phyloP scores from a whole-genome alignment of 345 rosid genomes.

The Balakata baccata region DNA sequence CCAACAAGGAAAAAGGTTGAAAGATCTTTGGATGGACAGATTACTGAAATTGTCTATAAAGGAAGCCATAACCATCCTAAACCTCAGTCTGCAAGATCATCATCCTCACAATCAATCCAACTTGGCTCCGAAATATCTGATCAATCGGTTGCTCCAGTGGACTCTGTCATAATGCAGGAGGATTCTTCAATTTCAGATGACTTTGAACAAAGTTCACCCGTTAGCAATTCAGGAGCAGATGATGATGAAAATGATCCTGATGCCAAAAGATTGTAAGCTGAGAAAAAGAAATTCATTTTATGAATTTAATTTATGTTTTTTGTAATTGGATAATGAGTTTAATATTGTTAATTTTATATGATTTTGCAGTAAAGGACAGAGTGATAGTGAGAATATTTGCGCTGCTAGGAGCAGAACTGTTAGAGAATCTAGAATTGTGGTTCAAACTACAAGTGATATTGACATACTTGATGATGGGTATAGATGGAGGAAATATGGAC shows the following conservation, averaged over 20 bases:
- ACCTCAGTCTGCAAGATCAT: slow-evolving; percentile 25
- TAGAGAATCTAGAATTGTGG: slow-evolving; percentile 34
- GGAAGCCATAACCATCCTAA: slow-evolving; percentile 34
- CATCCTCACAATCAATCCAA: slow-evolving; percentile 14
- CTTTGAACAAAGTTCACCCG: slow-evolving; percentile 20
- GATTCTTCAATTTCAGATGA: slow-evolving; percentile 32
- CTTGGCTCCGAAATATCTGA: slow-evolving; percentile 13
- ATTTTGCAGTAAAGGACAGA: slow-evolving; percentile 23
- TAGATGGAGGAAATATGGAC: slow-evolving; percentile 37
- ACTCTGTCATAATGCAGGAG: slow-evolving; percentile 20
- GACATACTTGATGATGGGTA: slow-evolving; percentile 38
- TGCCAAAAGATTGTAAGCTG: slow-evolving; percentile 26
- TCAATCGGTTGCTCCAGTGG: slow-evolving; percentile 14
- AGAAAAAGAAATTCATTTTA: neutral
- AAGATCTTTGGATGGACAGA: slow-evolving; percentile 33
- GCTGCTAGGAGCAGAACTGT: slow-evolving; percentile 28
- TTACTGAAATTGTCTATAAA: slow-evolving; percentile 36
- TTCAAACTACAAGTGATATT: slow-evolving; percentile 35
- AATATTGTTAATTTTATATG: neutral
- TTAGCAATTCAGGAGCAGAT: slow-evolving; percentile 26
- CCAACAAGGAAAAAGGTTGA: slow-evolving; percentile 36
- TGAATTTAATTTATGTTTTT: neutral
- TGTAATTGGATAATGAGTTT: slow-evolving; percentile 4
- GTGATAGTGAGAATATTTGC: slow-evolving; percentile 20
- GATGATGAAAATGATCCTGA: slow-evolving; percentile 29